A percentile compares a stretch with the other conserved stretches of the same genome.
Evolutionary conservation across 129 eudicot species (phyloP).

Genomic region (Solidago caesia): DNA sequence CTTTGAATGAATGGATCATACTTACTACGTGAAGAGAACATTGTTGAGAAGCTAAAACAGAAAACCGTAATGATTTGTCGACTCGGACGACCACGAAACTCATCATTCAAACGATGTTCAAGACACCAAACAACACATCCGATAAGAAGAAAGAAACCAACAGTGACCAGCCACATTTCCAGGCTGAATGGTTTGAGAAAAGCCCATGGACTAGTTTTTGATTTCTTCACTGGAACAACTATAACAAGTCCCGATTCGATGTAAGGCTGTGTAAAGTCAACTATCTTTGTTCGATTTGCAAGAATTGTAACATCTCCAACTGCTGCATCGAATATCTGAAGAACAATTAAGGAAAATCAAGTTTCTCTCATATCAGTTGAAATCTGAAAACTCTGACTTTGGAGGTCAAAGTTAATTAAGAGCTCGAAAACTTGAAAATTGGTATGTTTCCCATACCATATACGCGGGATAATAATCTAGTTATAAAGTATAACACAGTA

Average conservation of each 20-base stretch:
- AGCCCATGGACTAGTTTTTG: conserved; percentile 87
- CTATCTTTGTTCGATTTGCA: conserved; percentile 79
- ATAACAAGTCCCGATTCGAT: conserved; percentile 96
- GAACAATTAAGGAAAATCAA: neutral
- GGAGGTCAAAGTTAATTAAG: neutral
- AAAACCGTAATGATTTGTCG: conserved; percentile 77
- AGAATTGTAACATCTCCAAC: conserved; percentile 90
- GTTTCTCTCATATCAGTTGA: neutral
- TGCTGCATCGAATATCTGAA: conserved; percentile 89
- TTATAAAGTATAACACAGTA: neutral
- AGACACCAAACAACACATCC: conserved; percentile 96
- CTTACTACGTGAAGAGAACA: conserved; percentile 99
- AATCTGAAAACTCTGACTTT: conserved; percentile 1
- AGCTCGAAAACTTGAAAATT: neutral
- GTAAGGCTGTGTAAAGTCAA: conserved; percentile 94
- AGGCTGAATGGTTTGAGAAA: conserved; percentile 82
- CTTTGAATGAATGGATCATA: conserved; percentile 16
- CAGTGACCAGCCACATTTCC: conserved; percentile 93
- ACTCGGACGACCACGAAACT: conserved; percentile 90
- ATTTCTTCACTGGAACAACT: conserved; percentile 58
- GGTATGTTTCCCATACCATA: neutral
- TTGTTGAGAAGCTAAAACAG: conserved; percentile 98
- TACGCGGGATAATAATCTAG: too few species aligned
- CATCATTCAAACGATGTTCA: conserved; percentile 82
- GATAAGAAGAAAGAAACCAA: conserved; percentile 74